Evolutionary conservation across 2,329 filamentous ascomycete genomes (phyloP).

Genomic region (Aspergillaceae sp.): DNA sequence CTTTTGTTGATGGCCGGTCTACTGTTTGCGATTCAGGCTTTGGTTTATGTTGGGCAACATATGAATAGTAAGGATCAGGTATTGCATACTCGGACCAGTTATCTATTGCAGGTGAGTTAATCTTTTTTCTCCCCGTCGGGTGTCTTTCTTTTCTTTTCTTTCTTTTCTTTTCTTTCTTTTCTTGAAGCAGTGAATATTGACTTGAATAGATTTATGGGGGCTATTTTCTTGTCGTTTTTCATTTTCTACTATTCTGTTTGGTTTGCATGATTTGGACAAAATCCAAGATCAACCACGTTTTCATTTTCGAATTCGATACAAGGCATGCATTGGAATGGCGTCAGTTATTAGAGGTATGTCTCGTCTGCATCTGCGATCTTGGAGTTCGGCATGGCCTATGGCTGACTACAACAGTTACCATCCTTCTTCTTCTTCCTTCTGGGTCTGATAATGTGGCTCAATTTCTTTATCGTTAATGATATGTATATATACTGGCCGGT

Average conservation of each 20-base stretch:
- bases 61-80: conserved; percentile 44
- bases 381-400: background rate
- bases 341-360: conserved; percentile 61
- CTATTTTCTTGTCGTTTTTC: conserved; percentile 73
- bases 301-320: conserved; percentile 93
- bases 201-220: conserved; percentile 69
- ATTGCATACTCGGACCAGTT: conserved; percentile 50
- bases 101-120: conserved; percentile 55
- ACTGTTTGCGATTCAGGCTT: conserved; percentile 58
- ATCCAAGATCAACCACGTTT: conserved; percentile 88
- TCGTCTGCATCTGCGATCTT: background rate
- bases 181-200: conserved; percentile 14
- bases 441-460: conserved; percentile 79
- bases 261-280: conserved; percentile 74
- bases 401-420: conserved; percentile 51
- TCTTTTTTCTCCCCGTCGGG: too few relatives aligned
- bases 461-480: conserved; percentile 62
- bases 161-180: too few relatives aligned
- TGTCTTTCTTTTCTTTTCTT: too few relatives aligned
- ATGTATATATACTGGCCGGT: conserved; percentile 85
- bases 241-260: conserved; percentile 77
- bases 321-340: conserved; percentile 83
- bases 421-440: conserved; percentile 68
- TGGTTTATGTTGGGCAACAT: conserved; percentile 50
- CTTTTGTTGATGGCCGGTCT: conserved; percentile 60